phyloP scores from a whole-genome alignment of 345 rosid genomes.

The Kandelia obovata region DNA sequence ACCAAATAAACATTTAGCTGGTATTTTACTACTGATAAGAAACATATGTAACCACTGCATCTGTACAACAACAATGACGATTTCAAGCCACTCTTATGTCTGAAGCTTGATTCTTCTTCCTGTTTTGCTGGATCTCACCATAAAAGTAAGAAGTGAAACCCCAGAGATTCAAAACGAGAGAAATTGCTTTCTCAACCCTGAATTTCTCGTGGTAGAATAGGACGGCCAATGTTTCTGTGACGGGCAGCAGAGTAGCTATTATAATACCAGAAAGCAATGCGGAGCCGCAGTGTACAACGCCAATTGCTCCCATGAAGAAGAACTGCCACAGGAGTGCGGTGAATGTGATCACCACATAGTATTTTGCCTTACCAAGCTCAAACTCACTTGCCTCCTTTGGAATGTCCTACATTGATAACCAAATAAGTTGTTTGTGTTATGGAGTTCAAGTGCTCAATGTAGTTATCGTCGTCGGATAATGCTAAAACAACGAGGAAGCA shows the following conservation, averaged over 20 bases:
- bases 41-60: neutral
- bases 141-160: constrained; percentile 32
- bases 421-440: neutral
- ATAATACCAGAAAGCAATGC: constrained; percentile 33
- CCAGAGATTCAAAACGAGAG: constrained; percentile 32
- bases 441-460: no score
- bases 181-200: constrained; percentile 17
- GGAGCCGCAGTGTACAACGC: constrained; percentile 26
- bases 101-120: constrained; percentile 7
- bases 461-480: no score
- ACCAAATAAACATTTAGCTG: no score
- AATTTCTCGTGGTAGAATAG: constrained; percentile 29
- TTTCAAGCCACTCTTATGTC: neutral
- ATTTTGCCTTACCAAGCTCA: constrained; percentile 22
- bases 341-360: constrained; percentile 17
- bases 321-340: constrained; percentile 32
- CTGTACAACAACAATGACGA: no score
- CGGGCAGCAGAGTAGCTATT: constrained; percentile 28
- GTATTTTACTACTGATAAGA: neutral
- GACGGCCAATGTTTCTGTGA: constrained; percentile 30
- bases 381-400: constrained; percentile 21
- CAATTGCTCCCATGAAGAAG: constrained; percentile 41
- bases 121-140: constrained; percentile 22
- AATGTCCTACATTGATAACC: constrained; percentile 24
- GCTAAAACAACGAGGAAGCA: no score